Conservation (phyloP, 805 yeast species). For the Yarrowia sp. region DNA sequence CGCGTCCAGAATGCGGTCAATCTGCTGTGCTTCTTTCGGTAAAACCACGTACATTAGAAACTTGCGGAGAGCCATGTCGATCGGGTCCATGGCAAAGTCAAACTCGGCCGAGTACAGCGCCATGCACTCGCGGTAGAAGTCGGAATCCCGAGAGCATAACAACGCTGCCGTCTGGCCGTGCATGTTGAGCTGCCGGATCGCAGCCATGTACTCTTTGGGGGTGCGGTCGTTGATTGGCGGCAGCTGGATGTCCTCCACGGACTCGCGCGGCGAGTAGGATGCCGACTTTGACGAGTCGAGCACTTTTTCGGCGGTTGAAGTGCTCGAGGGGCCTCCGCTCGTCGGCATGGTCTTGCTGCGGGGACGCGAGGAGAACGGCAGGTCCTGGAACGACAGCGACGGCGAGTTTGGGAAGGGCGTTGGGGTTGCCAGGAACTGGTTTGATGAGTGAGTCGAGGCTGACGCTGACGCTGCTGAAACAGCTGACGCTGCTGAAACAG, state of each 20-base stretch:
- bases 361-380: conserved; percentile 1
- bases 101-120: conserved; percentile 42
- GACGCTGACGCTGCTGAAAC: background rate
- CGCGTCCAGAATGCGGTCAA: conserved; percentile 61
- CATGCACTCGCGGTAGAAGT: conserved; percentile 36
- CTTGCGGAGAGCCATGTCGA: conserved; percentile 64
- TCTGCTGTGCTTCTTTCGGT: conserved; percentile 74
- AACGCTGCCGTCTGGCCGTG: conserved; percentile 35
- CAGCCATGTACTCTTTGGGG: conserved; percentile 17
- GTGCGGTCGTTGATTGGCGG: conserved; percentile 1
- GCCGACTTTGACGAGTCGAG: conserved; percentile 20
- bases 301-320: background rate
- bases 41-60: conserved; percentile 56
- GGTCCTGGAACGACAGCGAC: conserved; percentile 13
- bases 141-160: conserved; percentile 38
- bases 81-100: conserved; percentile 53
- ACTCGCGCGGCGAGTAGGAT: conserved; percentile 16
- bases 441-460: too few species aligned
- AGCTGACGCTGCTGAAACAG: background rate
- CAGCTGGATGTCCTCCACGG: conserved; percentile 7
- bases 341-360: conserved; percentile 18
- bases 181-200: conserved; percentile 33
- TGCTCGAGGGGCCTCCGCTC: background rate
- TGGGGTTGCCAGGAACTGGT: background rate
- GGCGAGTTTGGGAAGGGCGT: conserved; percentile 1